Evolutionary conservation across 169 alveolate genomes (phyloP).

Genomic region (Plasmodium gallinaceum): DNA sequence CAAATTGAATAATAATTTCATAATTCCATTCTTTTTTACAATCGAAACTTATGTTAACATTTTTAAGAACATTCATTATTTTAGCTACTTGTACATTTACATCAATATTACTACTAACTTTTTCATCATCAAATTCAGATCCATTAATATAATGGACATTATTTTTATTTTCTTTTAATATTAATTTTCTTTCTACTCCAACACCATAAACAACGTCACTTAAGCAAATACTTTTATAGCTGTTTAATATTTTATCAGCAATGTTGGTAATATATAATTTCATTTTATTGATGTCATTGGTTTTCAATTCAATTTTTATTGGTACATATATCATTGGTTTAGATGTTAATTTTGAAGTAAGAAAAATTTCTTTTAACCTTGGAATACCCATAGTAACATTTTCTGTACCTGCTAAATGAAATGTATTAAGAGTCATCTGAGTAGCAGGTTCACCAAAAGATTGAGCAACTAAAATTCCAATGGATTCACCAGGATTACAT

Average conservation of each 20-base stretch:
- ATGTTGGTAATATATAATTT: constrained; percentile 80
- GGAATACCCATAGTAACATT: constrained; percentile 99
- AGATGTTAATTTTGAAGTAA: constrained; percentile 86
- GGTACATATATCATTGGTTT: constrained; percentile 86
- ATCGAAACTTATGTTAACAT: constrained; percentile 46
- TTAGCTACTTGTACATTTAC: constrained; percentile 1
- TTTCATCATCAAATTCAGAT: neutral
- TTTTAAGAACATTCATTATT: constrained; percentile 27
- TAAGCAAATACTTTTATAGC: constrained; percentile 88
- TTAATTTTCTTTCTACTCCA: constrained; percentile 79
- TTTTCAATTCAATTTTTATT: constrained; percentile 33
- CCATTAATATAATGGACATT: constrained; percentile 6
- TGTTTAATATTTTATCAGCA: constrained; percentile 90
- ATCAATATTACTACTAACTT: neutral
- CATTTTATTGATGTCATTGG: constrained; percentile 44
- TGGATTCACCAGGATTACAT: constrained; percentile 98
- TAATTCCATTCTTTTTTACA: constrained; percentile 85
- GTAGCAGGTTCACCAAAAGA: constrained; percentile 99
- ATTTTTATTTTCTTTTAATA: constrained; percentile 20
- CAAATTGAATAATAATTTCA: constrained; percentile 90
- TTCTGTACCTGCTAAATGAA: constrained; percentile 99
- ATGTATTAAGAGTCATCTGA: constrained; percentile 99
- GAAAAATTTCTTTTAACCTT: constrained; percentile 97
- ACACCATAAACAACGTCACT: constrained; percentile 90
- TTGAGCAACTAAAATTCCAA: constrained; percentile 99